Evolutionary conservation across 352 stramenopile species (phyloP).

Genomic region (Phytophthora melonis): DNA sequence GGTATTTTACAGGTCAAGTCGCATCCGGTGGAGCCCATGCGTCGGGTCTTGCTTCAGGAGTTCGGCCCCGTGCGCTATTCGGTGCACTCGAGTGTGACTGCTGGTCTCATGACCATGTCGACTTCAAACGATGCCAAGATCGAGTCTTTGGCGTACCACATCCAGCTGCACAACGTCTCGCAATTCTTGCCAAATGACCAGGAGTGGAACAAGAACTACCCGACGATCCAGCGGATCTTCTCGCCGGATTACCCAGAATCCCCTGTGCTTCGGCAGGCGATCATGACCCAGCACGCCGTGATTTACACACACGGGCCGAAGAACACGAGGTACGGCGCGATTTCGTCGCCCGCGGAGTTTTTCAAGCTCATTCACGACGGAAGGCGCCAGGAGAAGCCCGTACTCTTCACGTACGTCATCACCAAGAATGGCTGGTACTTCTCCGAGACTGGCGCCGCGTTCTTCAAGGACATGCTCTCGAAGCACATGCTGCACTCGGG

Average conservation of each 20-base stretch:
- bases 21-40: conserved; percentile 11
- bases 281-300: conserved; percentile 45
- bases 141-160: conserved; percentile 47
- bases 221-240: conserved; percentile 49
- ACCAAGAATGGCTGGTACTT: conserved; percentile 56
- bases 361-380: conserved; percentile 49
- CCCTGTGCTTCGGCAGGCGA: conserved; percentile 44
- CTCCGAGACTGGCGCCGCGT: conserved; percentile 48
- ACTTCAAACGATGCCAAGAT: conserved; percentile 39
- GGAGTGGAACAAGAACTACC: conserved; percentile 56
- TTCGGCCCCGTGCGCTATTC: conserved; percentile 49
- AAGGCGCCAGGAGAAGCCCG: conserved; percentile 38
- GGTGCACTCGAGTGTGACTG: conserved; percentile 48
- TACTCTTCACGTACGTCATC: conserved; percentile 55
- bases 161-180: conserved; percentile 48
- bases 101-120: conserved; percentile 46
- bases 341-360: conserved; percentile 42
- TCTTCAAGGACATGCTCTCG: conserved; percentile 60
- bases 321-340: conserved; percentile 38
- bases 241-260: conserved; percentile 45
- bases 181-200: conserved; percentile 42
- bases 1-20: conserved; percentile 35
- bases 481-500: conserved; percentile 58
- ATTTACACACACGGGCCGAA: conserved; percentile 48
- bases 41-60: conserved; percentile 24